These are phyloP conservation scores for Curvularia eragrostidis DNA, from an alignment of 2,329 filamentous ascomycete species.

Conservation along the genomic window DNA sequence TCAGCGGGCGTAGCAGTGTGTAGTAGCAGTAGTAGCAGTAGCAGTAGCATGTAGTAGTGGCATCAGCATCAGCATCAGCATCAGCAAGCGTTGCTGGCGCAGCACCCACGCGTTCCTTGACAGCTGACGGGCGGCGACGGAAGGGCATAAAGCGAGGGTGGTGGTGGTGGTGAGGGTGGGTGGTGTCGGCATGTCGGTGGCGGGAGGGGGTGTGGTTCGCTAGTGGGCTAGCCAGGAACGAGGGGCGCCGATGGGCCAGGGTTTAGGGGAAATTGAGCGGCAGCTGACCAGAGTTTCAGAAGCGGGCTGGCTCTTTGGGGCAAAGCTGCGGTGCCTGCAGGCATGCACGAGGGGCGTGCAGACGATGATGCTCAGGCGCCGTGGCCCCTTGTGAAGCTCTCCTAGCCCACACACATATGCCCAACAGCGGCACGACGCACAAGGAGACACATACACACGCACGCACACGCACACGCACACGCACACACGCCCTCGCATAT, in stretches of 20 bases:
- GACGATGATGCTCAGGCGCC: neutral
- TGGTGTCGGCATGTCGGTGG: neutral
- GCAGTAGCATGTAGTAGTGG: too few species aligned
- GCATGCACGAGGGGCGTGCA: slow-evolving; percentile 1
- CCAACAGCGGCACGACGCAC: neutral
- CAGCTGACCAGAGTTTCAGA: slow-evolving; percentile 27
- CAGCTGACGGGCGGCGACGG: neutral
- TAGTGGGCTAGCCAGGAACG: slow-evolving; percentile 21
- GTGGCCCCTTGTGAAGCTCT: slow-evolving; percentile 4
- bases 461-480: neutral
- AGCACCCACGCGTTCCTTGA: neutral
- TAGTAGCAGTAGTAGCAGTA: neutral
- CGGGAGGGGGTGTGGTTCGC: neutral
- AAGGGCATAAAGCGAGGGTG: neutral
- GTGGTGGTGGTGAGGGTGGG: neutral
- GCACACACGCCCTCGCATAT: neutral
- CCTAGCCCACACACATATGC: neutral
- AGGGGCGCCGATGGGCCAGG: slow-evolving; percentile 15
- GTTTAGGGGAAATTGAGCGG: slow-evolving; percentile 19
- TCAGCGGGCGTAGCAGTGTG: neutral
- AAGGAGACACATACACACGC: neutral
- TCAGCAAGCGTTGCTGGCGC: neutral
- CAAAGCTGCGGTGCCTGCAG: neutral
- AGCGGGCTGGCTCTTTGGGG: neutral
- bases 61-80: neutral